These are phyloP conservation scores for Paracoccidioides brasiliensis DNA, from an alignment of 2,329 filamentous ascomycete genomes.

Conservation along the genomic window DNA sequence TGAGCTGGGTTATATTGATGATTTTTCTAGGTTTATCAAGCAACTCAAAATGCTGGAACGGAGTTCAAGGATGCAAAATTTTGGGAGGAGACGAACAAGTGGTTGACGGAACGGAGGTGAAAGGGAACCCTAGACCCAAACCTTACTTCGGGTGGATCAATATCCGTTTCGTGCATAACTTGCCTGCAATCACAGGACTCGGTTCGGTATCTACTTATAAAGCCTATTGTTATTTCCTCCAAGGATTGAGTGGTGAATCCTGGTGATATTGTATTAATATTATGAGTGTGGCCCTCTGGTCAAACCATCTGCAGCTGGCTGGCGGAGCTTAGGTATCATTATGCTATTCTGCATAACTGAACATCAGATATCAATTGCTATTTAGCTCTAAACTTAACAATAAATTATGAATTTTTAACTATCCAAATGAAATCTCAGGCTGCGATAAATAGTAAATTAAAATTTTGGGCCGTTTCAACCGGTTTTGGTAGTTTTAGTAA, in stretches of 20 bases:
- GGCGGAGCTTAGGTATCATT: background rate
- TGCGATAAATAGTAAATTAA: background rate
- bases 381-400: background rate
- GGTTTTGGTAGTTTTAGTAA: background rate
- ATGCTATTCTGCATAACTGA: background rate
- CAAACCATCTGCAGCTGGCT: background rate
- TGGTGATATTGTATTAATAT: background rate
- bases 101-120: constrained; percentile 36
- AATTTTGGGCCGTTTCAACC: too few species aligned
- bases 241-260: background rate
- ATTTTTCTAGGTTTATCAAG: constrained; percentile 40
- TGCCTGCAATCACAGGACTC: background rate
- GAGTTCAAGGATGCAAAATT: constrained; percentile 40
- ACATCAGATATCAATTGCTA: background rate
- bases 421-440: background rate
- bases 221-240: background rate
- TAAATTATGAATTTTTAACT: background rate
- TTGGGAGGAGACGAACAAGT: constrained; percentile 48
- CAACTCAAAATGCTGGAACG: constrained; percentile 42
- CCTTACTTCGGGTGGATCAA: background rate
- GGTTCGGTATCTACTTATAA: background rate
- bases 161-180: constrained; percentile 2
- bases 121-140: background rate
- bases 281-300: background rate
- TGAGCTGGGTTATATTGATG: constrained; percentile 7